Evolutionary conservation across 352 stramenopile genomes (phyloP), one percentile per base, ranked within the genome.

Genomic region (Phytophthora constricta): DNA sequence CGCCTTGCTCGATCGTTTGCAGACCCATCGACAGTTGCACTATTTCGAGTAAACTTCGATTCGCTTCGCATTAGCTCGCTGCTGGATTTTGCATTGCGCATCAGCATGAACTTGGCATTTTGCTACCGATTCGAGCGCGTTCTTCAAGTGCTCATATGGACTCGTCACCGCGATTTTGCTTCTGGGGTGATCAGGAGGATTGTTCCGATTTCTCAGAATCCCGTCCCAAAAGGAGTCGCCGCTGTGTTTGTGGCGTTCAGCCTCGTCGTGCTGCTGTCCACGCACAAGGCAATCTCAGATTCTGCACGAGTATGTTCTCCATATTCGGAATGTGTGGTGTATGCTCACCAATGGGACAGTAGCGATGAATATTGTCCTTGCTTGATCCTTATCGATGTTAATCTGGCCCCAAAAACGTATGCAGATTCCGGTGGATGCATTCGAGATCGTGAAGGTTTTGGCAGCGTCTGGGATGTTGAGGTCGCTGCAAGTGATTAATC

Each of bases 111-210:
- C 26, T 20, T 77, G 14, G 20, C 59, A 0, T 77, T 80, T 20
- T 79, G 64, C n/a, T 62, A 67, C 14, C 75, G 72, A 4, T 73
- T 80, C 19, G 33, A 72, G n/a, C 54, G 60, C 0, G 61, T 81
- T 5, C 19, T 77, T 7, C 43, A 67, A 9, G 17, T 53, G 3
- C 27, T 77, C 0, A 33, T 74, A 14, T 48, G 59, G 33, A 58
- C 43, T 7, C 39, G 47, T 45, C 41, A 56, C 9, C 58, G 54
- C 4, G 42, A 69, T 7, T 31, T 50, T 37, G 16, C 23, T 4
- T 65, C 53, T 16, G 42, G 39, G 20, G 26, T 53, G 20, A 46
- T 37, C 4, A 53, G 57, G 52, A 62, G n/a, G 27, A 48, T 50
- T 34, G 22, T 47, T 4, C 23, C 45, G 22, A 14, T n/a, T 3